Evolutionary conservation across 768 basidiomycete species (phyloP).

Genomic region (Ramaria sp.): DNA sequence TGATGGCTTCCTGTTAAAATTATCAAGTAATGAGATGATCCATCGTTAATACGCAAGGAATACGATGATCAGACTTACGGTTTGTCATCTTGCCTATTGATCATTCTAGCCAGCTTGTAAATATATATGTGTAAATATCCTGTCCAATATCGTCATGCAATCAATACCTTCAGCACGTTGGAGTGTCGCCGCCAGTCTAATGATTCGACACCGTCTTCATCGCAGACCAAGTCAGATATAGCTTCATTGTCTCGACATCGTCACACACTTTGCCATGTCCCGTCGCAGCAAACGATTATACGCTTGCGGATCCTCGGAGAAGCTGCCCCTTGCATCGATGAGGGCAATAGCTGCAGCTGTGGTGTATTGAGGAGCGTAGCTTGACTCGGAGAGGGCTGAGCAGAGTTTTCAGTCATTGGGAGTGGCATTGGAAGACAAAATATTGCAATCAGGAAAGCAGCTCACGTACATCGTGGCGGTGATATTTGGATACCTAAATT

Average conservation of each 20-base stretch:
- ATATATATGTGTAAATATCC: neutral
- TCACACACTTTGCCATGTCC: conserved; percentile 31
- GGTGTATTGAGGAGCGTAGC: no score
- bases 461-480: no score
- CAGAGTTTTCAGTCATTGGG: no score
- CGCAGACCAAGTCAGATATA: neutral
- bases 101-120: conserved; percentile 20
- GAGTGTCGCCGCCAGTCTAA: conserved; percentile 9
- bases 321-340: neutral
- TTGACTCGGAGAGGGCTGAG: no score
- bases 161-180: conserved; percentile 1
- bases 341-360: no score
- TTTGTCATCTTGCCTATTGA: conserved; percentile 21
- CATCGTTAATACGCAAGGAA: neutral
- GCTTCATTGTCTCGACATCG: neutral
- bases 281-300: conserved; percentile 67
- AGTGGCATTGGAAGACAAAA: no score
- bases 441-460: no score
- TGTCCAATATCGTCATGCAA: neutral
- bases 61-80: conserved; percentile 16
- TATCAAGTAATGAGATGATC: neutral
- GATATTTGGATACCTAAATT: no score
- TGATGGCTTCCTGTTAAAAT: conserved; percentile 16
- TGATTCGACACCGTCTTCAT: conserved; percentile 30
- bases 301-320: conserved; percentile 29